phyloP scores from a whole-genome alignment of 164 flowering plant species.

The Houttuynia cordata region DNA sequence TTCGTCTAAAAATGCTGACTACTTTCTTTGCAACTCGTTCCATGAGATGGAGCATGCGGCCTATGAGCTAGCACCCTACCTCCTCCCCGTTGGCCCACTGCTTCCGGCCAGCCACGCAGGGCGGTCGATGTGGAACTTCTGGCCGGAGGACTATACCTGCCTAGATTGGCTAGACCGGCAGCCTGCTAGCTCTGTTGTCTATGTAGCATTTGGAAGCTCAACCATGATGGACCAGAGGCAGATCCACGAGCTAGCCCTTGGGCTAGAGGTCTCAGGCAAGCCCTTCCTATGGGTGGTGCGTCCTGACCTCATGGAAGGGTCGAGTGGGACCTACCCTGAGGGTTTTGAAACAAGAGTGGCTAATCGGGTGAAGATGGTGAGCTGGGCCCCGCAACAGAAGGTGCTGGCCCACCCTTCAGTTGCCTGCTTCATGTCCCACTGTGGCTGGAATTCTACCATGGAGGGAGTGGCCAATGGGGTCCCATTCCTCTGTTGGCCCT shows the following conservation, averaged over 20 bases:
- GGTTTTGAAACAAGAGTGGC: neutral
- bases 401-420: conserved; percentile 3
- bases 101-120: neutral
- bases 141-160: neutral
- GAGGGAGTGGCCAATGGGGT: conserved; percentile 3
- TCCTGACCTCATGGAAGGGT: neutral
- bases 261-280: neutral
- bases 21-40: neutral
- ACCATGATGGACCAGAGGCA: neutral
- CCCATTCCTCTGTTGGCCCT: conserved; percentile 3
- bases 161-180: neutral
- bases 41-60: neutral
- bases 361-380: neutral
- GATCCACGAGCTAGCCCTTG: neutral
- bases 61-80: neutral
- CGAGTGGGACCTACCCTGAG: neutral
- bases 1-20: neutral
- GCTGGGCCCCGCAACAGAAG: conserved; percentile 2
- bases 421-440: conserved; percentile 4
- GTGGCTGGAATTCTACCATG: conserved; percentile 7
- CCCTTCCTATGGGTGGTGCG: conserved; percentile 1
- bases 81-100: neutral
- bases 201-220: conserved; percentile 1
- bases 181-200: neutral
- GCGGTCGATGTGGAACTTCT: neutral